Conservation (phyloP, 2,329 filamentous ascomycete species). For the Aspergillus costaricaensis region DNA sequence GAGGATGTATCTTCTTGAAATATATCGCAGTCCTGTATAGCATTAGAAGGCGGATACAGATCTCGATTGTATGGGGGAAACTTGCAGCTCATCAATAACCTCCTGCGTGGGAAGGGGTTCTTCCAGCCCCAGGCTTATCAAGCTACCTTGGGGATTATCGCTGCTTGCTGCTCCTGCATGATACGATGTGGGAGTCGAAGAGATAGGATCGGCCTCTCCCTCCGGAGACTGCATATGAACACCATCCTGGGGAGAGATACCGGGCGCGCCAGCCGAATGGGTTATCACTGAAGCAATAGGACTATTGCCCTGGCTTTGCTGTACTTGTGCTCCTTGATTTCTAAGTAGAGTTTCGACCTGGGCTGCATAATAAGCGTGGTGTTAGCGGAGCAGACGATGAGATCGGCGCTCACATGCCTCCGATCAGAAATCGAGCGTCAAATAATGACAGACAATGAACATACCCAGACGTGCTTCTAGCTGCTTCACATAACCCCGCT, state of each 20-base stretch:
- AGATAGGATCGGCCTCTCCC: constrained; percentile 23
- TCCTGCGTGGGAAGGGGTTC: constrained; percentile 78
- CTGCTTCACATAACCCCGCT: constrained; percentile 91
- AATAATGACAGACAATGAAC: constrained; percentile 34
- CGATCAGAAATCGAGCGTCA: neutral
- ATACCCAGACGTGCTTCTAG: constrained; percentile 88
- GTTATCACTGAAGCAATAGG: constrained; percentile 33
- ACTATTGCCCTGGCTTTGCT: constrained; percentile 29
- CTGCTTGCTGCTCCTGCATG: neutral
- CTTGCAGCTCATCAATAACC: constrained; percentile 80
- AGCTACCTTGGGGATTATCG: constrained; percentile 72
- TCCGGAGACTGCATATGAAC: constrained; percentile 30
- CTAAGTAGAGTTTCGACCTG: constrained; percentile 92
- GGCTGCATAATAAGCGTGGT: constrained; percentile 54
- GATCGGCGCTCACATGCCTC: neutral
- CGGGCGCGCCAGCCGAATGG: constrained; percentile 25
- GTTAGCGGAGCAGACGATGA: constrained; percentile 13
- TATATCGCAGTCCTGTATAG: constrained; percentile 71
- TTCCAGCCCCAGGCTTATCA: constrained; percentile 78
- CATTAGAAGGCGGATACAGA: constrained; percentile 17
- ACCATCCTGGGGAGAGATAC: constrained; percentile 24
- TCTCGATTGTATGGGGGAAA: constrained; percentile 4
- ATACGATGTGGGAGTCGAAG: constrained; percentile 8
- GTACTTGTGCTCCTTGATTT: constrained; percentile 63
- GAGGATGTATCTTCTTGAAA: constrained; percentile 87